phyloP scores from a whole-genome alignment of 306 rosid species.

The Sophora flavescens region DNA sequence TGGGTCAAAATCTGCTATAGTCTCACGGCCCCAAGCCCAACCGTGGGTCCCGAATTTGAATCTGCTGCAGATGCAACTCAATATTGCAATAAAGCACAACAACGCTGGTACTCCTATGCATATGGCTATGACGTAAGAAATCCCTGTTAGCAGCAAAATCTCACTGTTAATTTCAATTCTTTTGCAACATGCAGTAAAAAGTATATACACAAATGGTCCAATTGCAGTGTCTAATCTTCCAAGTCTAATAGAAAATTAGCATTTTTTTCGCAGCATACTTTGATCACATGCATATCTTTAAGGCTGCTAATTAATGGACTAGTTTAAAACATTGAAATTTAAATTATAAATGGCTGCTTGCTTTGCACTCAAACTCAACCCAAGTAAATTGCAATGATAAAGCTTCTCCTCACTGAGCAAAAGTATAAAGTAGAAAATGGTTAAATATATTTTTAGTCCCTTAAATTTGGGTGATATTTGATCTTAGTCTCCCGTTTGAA shows the following conservation, averaged over 20 bases:
- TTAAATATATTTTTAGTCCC: no score
- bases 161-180: slow-evolving; percentile 6
- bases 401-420: no score
- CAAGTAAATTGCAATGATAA: no score
- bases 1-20: slow-evolving; percentile 56
- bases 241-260: no score
- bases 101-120: slow-evolving; percentile 57
- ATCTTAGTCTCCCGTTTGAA: no score
- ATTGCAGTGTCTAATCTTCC: background rate
- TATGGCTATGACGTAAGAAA: slow-evolving; percentile 60
- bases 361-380: no score
- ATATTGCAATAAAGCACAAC: slow-evolving; percentile 56
- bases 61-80: slow-evolving; percentile 48
- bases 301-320: background rate
- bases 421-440: no score
- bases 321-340: no score
- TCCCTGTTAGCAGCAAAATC: slow-evolving; percentile 51
- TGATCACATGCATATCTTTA: background rate
- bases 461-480: no score
- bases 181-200: background rate
- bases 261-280: background rate
- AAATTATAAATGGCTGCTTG: no score
- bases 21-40: slow-evolving; percentile 39
- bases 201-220: background rate
- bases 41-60: background rate